A percentile compares a stretch with the other conserved stretches of the same genome.
Conservation (phyloP, 345 rosid genomes). For the Eucalyptus camaldulensis region DNA sequence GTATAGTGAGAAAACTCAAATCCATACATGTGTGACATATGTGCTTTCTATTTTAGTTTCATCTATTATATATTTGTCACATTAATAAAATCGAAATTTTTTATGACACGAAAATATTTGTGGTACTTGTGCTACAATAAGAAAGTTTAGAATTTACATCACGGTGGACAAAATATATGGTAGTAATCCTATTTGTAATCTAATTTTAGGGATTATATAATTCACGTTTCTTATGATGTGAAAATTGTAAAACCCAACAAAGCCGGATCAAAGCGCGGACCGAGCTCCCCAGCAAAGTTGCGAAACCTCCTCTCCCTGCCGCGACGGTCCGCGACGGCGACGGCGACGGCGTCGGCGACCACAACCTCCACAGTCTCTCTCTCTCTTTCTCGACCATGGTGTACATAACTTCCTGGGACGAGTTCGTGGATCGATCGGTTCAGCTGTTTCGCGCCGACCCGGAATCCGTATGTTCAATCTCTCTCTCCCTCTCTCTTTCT, state of each 20-base stretch:
- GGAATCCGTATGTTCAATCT: constrained; percentile 46
- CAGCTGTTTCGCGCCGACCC: constrained; percentile 87
- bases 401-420: constrained; percentile 73
- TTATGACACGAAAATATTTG: not conserved
- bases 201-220: not conserved
- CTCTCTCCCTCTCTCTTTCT: not conserved
- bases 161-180: not conserved
- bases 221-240: not conserved
- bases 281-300: not conserved
- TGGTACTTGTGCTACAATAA: not conserved
- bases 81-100: too few species aligned
- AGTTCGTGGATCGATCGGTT: constrained; percentile 67
- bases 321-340: not conserved
- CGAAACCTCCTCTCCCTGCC: not conserved
- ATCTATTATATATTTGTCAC: not conserved
- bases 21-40: accelerated
- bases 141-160: too few species aligned
- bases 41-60: not conserved
- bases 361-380: not conserved
- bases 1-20: not conserved
- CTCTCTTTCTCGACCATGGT: constrained; percentile 29
- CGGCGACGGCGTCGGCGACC: not conserved
- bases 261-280: not conserved
- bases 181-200: not conserved
- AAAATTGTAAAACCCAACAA: not conserved